These are phyloP conservation scores for Penicillium sp. DNA, from an alignment of 2,329 filamentous ascomycete species.

Conservation along the genomic window DNA sequence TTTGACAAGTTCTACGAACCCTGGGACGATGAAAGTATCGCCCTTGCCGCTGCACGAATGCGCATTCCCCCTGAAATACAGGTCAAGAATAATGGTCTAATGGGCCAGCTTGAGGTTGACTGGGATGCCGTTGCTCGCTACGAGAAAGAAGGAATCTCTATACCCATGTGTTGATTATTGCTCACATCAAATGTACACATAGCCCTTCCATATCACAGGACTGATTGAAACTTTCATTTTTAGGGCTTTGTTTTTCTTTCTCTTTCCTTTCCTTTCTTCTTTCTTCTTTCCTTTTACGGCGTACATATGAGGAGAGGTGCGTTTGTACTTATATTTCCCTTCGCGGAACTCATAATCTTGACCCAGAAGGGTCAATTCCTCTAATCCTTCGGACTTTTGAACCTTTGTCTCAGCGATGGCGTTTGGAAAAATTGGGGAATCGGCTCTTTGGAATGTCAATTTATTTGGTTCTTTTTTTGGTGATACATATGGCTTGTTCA, in stretches of 20 bases:
- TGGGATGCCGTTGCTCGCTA: conserved; percentile 43
- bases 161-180: conserved; percentile 28
- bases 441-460: conserved; percentile 1
- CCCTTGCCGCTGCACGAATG: conserved; percentile 15
- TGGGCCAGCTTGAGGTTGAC: conserved; percentile 39
- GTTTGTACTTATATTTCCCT: conserved; percentile 20
- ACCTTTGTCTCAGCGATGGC: conserved; percentile 26
- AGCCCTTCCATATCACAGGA: conserved; percentile 2
- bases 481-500: background rate
- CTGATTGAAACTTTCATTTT: conserved; percentile 9
- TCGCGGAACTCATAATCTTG: conserved; percentile 15
- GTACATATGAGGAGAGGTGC: conserved; percentile 21
- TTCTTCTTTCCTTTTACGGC: conserved; percentile 9
- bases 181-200: conserved; percentile 1
- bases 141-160: conserved; percentile 28
- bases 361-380: conserved; percentile 7
- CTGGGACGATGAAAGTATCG: conserved; percentile 19
- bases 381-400: conserved; percentile 11
- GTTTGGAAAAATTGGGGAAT: conserved; percentile 22
- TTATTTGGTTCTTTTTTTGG: background rate
- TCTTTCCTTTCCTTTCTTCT: conserved; percentile 4
- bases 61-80: conserved; percentile 13
- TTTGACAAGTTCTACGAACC: conserved; percentile 9
- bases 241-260: conserved; percentile 9
- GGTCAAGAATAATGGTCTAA: conserved; percentile 2